These are phyloP conservation scores for Cylindricascospora bacillispora DNA, from an alignment of 1,139 yeast species.

Conservation along the genomic window DNA sequence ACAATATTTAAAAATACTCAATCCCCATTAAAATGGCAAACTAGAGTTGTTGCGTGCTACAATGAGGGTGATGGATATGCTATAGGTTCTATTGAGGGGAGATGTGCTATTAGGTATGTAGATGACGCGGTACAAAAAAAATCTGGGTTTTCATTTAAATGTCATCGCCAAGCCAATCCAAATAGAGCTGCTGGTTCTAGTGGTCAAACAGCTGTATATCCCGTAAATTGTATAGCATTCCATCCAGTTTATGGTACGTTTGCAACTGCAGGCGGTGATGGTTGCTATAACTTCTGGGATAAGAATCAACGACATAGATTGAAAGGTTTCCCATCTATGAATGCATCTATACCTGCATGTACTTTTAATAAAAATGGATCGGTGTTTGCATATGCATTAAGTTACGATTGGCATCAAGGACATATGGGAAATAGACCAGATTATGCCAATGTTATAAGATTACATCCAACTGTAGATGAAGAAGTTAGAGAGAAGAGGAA, in stretches of 20 bases:
- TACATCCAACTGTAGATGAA: constrained; percentile 76
- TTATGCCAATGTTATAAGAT: constrained; percentile 61
- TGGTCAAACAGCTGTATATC: constrained; percentile 43
- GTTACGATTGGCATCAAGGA: constrained; percentile 95
- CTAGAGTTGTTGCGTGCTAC: constrained; percentile 70
- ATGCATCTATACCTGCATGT: constrained; percentile 63
- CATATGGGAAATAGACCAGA: constrained; percentile 64
- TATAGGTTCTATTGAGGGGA: constrained; percentile 85
- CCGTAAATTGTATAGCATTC: constrained; percentile 71
- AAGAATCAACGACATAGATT: constrained; percentile 83
- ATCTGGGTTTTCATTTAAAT: constrained; percentile 78
- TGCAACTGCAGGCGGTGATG: constrained; percentile 92
- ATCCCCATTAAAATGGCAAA: constrained; percentile 89
- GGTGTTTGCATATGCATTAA: constrained; percentile 80
- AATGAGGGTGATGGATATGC: constrained; percentile 90
- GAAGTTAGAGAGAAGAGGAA: constrained; percentile 72
- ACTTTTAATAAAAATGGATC: constrained; percentile 75
- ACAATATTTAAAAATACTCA: constrained; percentile 58
- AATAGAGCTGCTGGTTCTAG: constrained; percentile 26
- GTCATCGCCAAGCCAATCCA: constrained; percentile 51
- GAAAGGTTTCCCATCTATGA: constrained; percentile 63
- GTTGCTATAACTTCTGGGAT: constrained; percentile 93
- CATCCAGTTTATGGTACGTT: constrained; percentile 89
- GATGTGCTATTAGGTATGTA: constrained; percentile 93
- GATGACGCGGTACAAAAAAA: constrained; percentile 68